Evolutionary conservation across 768 basidiomycete species (phyloP).

Genomic region (Daedaleopsis sinensis): DNA sequence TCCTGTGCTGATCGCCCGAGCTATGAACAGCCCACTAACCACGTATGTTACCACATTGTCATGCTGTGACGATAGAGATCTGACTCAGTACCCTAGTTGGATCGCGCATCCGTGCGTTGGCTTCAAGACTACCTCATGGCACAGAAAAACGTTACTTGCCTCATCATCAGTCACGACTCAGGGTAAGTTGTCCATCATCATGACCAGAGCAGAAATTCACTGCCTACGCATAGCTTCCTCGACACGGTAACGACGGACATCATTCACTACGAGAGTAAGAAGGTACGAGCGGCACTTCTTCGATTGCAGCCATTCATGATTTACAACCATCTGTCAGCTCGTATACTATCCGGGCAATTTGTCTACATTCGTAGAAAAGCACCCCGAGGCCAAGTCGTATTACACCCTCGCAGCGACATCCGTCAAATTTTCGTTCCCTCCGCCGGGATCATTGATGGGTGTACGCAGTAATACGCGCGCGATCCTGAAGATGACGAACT

Average conservation of each 20-base stretch:
- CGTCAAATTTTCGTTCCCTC: constrained; percentile 94
- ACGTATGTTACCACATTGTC: constrained; percentile 53
- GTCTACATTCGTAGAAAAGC: constrained; percentile 83
- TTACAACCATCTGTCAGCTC: constrained; percentile 49
- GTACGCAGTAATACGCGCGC: constrained; percentile 95
- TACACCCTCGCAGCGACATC: constrained; percentile 94
- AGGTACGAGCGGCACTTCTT: constrained; percentile 45
- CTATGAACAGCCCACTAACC: constrained; percentile 77
- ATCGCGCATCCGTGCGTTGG: constrained; percentile 87
- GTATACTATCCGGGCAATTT: constrained; percentile 95
- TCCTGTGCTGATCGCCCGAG: constrained; percentile 17
- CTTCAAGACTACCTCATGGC: constrained; percentile 84
- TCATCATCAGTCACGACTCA: constrained; percentile 97
- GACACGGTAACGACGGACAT: constrained; percentile 96
- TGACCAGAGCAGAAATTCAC: neutral
- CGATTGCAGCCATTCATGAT: constrained; percentile 7
- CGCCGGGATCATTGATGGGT: constrained; percentile 95
- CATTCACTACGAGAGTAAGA: constrained; percentile 96
- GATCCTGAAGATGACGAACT: constrained; percentile 88
- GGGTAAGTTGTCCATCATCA: constrained; percentile 48
- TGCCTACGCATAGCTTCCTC: constrained; percentile 65
- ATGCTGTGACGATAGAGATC: constrained; percentile 2
- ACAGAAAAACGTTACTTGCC: constrained; percentile 83
- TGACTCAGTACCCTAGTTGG: constrained; percentile 51
- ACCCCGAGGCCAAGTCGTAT: constrained; percentile 94